A percentile compares a stretch with the other conserved stretches of the same genome.
phyloP scores from a whole-genome alignment of 768 basidiomycete genomes.

The Lyophyllum atratum region DNA sequence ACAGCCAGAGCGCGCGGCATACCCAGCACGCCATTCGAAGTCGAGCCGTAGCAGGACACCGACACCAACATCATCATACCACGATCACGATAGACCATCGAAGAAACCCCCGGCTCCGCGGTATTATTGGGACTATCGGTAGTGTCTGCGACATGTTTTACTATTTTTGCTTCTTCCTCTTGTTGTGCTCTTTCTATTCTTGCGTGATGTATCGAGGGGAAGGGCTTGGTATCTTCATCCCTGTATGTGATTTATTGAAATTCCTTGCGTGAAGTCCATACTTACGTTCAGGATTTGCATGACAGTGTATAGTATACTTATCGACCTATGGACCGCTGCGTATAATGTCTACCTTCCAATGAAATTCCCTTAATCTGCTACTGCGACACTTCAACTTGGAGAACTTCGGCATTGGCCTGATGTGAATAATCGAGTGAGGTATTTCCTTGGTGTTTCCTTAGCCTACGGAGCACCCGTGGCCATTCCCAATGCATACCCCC shows the following conservation, averaged over 20 bases:
- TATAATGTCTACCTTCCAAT: neutral
- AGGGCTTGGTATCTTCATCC: neutral
- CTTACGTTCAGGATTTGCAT: neutral
- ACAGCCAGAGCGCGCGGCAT: constrained; percentile 14
- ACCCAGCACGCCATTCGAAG: constrained; percentile 12
- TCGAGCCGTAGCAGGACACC: constrained; percentile 6
- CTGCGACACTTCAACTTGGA: neutral
- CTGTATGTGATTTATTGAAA: neutral
- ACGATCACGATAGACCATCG: constrained; percentile 22
- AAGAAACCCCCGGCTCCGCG: constrained; percentile 26
- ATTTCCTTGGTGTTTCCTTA: too few relatives aligned
- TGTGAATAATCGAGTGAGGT: too few relatives aligned
- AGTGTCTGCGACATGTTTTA: neutral
- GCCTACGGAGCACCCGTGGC: too few relatives aligned
- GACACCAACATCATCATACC: constrained; percentile 24
- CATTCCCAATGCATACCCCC: too few relatives aligned
- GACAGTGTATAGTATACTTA: neutral
- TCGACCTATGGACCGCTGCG: neutral
- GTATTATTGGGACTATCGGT: constrained; percentile 33
- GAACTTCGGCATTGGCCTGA: neutral
- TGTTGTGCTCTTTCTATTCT: neutral
- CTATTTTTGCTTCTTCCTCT: neutral
- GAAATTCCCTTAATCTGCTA: neutral
- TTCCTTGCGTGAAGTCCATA: neutral
- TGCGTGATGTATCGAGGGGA: neutral